These are phyloP conservation scores for Coniochaeta sp. DNA, from an alignment of 2,329 filamentous ascomycete species.

Conservation along the genomic window DNA sequence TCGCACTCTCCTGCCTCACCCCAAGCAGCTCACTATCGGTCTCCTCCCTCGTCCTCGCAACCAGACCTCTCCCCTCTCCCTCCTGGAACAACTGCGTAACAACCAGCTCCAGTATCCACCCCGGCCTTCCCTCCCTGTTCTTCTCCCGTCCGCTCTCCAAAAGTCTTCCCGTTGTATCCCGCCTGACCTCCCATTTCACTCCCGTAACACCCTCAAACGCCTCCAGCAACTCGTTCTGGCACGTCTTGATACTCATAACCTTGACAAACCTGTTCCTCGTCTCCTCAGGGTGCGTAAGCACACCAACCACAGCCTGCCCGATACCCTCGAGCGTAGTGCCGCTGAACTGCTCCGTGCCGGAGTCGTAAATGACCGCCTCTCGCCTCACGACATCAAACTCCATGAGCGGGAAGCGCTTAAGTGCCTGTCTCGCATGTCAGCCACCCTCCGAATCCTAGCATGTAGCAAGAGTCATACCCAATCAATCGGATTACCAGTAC, in stretches of 20 bases:
- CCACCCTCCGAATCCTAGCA: neutral
- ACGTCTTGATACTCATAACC: conserved; percentile 33
- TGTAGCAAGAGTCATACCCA: neutral
- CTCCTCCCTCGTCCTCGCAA: neutral
- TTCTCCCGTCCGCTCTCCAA: neutral
- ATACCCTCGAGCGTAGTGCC: conserved; percentile 38
- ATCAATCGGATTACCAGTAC: neutral
- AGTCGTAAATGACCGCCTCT: conserved; percentile 36
- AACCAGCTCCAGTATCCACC: neutral
- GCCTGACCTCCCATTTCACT: neutral
- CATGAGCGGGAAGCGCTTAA: conserved; percentile 15
- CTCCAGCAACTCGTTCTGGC: conserved; percentile 34
- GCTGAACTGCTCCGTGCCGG: conserved; percentile 40
- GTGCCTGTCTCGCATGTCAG: neutral
- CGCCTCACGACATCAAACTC: conserved; percentile 33
- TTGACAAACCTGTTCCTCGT: conserved; percentile 44
- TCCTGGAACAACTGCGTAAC: neutral
- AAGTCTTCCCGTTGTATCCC: neutral
- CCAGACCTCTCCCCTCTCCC: neutral
- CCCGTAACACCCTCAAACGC: neutral
- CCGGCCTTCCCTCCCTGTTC: neutral
- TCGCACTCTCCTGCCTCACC: neutral
- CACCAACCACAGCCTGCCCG: conserved; percentile 37
- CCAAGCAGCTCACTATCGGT: neutral
- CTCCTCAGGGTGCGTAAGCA: conserved; percentile 39